Base-by-base conservation (phyloP, 2,329 filamentous ascomycete species). In the Fusarium lyarnte region DNA sequence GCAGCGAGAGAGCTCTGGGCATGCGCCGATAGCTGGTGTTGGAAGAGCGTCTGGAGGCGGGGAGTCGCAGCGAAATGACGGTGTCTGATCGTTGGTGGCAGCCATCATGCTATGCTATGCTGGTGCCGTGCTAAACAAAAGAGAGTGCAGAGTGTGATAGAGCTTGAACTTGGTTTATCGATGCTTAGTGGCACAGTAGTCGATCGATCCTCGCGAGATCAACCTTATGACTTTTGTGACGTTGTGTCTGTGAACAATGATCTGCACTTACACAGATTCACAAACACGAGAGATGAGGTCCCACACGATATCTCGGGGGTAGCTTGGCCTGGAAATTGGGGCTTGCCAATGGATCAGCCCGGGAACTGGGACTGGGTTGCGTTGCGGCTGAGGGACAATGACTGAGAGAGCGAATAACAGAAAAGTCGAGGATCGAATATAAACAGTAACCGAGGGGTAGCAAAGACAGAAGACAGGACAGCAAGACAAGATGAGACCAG, bases 41-140 rank as follows among this genome's bases (percentile, higher is more conserved):
- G 92, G 91, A 23, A 87, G 85, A 23, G 85, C 82, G 76, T 90
- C 89, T 41, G 90, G 90, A 55, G 91, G 89, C n/a, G 92, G 91
- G 39, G 91, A 93, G 66, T 85, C 85, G 74, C 85, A 84, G 76
- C 86, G 87, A 54, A 85, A 72, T 69, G 75, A 57, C 25, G 78
- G 75, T 53, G 72, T 74, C 47, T 78, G 76, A 59, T 80, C 76
- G 74, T 80, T 78, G 69, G 78, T 72, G 68, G 79, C 78, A 41
- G 81, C 79, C 81, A 83, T 83, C 69, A 69, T 74, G 57, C 57
- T 66, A 57, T 19, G 25, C 39, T 58, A 38, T 14, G 35, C 36
- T 8, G 49, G n/a, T 45, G 35, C 43, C 38, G 31, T 69, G 49
- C 38, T 53, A 35, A 51, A 49, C 51, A 41, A 58, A 36, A 35